Conservation (phyloP, 1,284 basidiomycete genomes). For the Volvariella surrecta region DNA sequence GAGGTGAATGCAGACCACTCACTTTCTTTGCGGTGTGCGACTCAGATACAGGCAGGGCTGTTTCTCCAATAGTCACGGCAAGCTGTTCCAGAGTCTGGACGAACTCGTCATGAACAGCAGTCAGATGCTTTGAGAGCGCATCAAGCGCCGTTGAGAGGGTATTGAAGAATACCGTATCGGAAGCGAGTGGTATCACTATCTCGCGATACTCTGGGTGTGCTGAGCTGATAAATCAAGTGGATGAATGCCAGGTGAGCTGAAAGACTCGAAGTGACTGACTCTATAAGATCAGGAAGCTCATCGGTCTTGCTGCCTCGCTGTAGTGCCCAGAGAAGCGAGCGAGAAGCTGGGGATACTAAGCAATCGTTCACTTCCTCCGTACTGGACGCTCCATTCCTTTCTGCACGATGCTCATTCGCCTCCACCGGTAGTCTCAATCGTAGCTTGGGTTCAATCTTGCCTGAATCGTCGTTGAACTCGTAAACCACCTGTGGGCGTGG, state of each 20-base stretch:
- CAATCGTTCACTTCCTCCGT: background rate
- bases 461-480: conserved; percentile 40
- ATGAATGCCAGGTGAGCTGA: too few species aligned
- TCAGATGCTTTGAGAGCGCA: conserved; percentile 60
- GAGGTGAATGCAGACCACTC: too few species aligned
- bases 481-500: conserved; percentile 34
- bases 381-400: too few species aligned
- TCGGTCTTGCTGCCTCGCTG: conserved; percentile 6
- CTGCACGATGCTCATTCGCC: background rate
- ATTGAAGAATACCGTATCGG: conserved; percentile 80
- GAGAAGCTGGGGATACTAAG: conserved; percentile 5
- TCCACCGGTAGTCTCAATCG: conserved; percentile 33
- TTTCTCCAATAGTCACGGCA: conserved; percentile 48
- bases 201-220: too few species aligned
- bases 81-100: conserved; percentile 51
- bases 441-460: conserved; percentile 46
- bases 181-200: conserved; percentile 73
- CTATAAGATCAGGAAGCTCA: conserved; percentile 3
- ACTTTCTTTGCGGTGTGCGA: too few species aligned
- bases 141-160: conserved; percentile 68
- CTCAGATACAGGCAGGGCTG: too few species aligned
- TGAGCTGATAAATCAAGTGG: too few species aligned
- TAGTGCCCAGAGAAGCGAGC: conserved; percentile 7
- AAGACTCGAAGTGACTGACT: too few species aligned
- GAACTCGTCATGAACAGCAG: conserved; percentile 58